A percentile compares a stretch with the other conserved stretches of the same genome.
Evolutionary conservation across 176 grass and related monocot species (phyloP).

Genomic region (Avena atlantica): DNA sequence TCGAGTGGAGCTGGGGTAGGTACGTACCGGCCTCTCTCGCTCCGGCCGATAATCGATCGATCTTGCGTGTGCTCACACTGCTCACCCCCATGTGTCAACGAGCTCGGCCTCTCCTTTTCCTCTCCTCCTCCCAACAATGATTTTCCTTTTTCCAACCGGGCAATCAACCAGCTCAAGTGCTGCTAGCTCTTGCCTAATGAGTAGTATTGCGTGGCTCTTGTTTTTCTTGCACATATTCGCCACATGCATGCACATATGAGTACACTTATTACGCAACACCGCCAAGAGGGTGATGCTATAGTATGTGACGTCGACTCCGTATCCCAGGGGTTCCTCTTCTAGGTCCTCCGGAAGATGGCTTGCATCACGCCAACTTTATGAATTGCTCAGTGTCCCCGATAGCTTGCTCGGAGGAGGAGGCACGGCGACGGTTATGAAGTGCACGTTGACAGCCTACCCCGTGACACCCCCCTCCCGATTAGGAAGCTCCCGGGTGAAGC

Average conservation of each 20-base stretch:
- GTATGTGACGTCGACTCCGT: too few species aligned
- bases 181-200: not conserved
- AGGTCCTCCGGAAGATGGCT: too few species aligned
- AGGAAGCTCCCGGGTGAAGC: too few species aligned
- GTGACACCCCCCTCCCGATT: too few species aligned
- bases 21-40: not conserved
- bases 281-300: too few species aligned
- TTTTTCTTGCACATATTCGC: not conserved
- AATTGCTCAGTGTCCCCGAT: too few species aligned
- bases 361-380: too few species aligned
- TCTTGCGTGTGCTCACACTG: not conserved
- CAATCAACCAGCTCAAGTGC: not conserved
- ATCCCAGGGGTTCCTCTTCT: too few species aligned
- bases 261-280: too few species aligned
- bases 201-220: not conserved
- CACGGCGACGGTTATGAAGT: too few species aligned
- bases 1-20: not conserved
- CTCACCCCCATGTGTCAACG: conserved; percentile 36
- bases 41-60: not conserved
- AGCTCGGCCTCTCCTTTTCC: conserved; percentile 37
- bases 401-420: too few species aligned
- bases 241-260: not conserved
- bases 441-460: too few species aligned
- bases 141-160: not conserved
- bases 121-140: not conserved